phyloP scores from a whole-genome alignment of 148 eudicot species.

The Drosera capensis region DNA sequence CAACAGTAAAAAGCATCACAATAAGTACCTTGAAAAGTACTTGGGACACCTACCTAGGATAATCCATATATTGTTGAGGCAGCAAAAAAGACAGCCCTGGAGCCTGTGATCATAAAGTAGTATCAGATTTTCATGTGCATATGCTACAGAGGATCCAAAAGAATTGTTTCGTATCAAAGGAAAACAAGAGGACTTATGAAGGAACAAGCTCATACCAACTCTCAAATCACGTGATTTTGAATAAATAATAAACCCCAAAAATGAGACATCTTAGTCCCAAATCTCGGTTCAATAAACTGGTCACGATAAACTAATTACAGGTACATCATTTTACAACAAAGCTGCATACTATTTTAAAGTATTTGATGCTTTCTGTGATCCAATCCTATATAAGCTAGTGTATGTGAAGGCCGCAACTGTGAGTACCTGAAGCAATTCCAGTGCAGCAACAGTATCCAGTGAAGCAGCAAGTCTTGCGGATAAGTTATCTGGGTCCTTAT shows the following conservation, averaged over 20 bases:
- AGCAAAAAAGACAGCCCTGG: slow-evolving; percentile 90
- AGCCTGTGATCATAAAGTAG: slow-evolving; percentile 48
- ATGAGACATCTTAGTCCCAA: no score
- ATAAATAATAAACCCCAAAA: no score
- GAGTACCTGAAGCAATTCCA: slow-evolving; percentile 88
- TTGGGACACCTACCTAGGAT: slow-evolving; percentile 61
- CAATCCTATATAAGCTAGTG: background rate
- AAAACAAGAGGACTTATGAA: background rate
- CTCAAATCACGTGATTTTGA: no score
- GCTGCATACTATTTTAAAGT: background rate
- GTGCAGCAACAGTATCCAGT: slow-evolving; percentile 67
- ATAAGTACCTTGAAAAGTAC: background rate
- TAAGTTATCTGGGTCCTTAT: slow-evolving; percentile 81
- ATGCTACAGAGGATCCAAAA: background rate
- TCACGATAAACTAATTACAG: no score
- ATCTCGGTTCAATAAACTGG: no score
- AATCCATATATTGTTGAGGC: slow-evolving; percentile 57
- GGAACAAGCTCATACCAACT: no score
- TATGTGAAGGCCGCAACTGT: no score
- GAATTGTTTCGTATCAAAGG: background rate
- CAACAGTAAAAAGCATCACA: slow-evolving; percentile 1
- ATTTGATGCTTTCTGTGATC: background rate
- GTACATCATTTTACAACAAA: no score
- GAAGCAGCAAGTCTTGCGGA: slow-evolving; percentile 81
- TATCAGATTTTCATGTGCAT: slow-evolving; percentile 1